Conservation (phyloP, 257 asterid genomes). For the Penstemon davidsonii region DNA sequence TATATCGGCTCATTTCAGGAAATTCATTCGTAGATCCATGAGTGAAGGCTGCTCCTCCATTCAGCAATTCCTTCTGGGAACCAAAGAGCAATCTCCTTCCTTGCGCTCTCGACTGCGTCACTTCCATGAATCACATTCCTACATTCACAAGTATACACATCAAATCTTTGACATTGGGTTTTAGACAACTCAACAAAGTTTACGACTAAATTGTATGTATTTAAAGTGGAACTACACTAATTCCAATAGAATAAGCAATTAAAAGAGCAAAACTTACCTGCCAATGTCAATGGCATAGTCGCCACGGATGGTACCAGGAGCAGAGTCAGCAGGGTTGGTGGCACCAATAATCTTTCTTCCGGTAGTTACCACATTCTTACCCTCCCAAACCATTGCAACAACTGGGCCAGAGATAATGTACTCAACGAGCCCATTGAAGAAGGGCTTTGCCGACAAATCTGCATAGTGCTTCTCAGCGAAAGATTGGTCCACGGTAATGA, state of each 20-base stretch:
- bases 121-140: slow-evolving; percentile 96
- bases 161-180: too few relatives aligned
- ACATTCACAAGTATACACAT: slow-evolving; percentile 13
- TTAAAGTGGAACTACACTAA: too few relatives aligned
- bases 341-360: slow-evolving; percentile 98
- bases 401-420: slow-evolving; percentile 96
- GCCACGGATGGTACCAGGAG: slow-evolving; percentile 97
- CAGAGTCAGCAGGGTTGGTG: slow-evolving; percentile 90
- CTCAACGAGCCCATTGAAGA: slow-evolving; percentile 80
- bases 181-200: too few relatives aligned
- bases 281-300: slow-evolving; percentile 88
- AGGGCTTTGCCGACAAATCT: slow-evolving; percentile 86
- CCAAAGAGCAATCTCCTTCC: slow-evolving; percentile 95
- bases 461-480: slow-evolving; percentile 95
- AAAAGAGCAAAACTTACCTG: slow-evolving; percentile 45
- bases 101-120: slow-evolving; percentile 86
- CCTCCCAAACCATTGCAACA: slow-evolving; percentile 99
- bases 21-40: slow-evolving; percentile 80
- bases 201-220: not conserved
- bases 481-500: slow-evolving; percentile 73
- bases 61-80: slow-evolving; percentile 84
- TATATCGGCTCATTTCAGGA: not conserved
- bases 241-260: not conserved
- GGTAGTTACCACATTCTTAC: slow-evolving; percentile 79
- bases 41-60: slow-evolving; percentile 85